These are phyloP conservation scores for Rosellinia necatrix DNA, from an alignment of 2,329 filamentous ascomycete genomes.

Conservation along the genomic window DNA sequence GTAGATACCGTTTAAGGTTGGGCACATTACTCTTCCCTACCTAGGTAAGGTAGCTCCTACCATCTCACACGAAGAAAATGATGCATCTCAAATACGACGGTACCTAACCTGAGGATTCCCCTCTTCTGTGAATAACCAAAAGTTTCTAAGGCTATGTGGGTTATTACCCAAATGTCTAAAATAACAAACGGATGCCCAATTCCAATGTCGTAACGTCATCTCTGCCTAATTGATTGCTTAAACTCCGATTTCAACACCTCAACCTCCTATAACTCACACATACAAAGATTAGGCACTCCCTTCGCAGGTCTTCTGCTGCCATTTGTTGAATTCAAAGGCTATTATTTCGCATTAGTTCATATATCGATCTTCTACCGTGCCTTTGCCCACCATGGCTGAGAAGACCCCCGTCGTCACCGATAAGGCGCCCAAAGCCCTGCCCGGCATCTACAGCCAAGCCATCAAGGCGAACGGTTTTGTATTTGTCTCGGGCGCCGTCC, in stretches of 20 bases:
- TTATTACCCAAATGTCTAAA: no score
- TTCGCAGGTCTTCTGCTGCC: neutral
- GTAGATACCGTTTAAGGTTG: neutral
- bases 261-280: neutral
- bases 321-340: neutral
- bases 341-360: neutral
- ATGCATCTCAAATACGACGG: no score
- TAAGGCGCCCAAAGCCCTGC: slow-evolving; percentile 48
- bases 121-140: no score
- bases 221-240: neutral
- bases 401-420: slow-evolving; percentile 46
- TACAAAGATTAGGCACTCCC: neutral
- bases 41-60: no score
- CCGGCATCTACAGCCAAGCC: slow-evolving; percentile 54
- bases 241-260: neutral
- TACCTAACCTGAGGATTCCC: no score
- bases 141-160: no score
- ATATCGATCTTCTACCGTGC: neutral
- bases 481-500: slow-evolving; percentile 74
- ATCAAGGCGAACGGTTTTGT: slow-evolving; percentile 71
- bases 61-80: no score
- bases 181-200: no score
- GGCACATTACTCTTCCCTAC: no score
- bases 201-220: no score
- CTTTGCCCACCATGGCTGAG: slow-evolving; percentile 36